Evolutionary conservation across 1,139 yeast species (phyloP), one percentile per base, ranked within the genome.

Genomic region (Meyerozyma smithsonii): DNA sequence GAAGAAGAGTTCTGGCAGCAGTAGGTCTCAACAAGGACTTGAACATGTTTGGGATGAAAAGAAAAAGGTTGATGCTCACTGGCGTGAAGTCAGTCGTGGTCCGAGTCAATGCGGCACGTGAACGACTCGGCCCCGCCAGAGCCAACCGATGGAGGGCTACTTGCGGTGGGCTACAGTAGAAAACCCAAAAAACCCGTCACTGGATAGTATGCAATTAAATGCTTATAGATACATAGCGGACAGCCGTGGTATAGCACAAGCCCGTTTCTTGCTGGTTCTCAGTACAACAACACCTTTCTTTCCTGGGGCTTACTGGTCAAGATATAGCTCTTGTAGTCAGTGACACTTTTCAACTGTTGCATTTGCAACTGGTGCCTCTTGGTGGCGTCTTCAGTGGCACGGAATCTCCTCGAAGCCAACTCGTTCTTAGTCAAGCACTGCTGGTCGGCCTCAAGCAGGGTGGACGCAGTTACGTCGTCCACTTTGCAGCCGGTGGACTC

Each of bases 11-110:
- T 38, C 37, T 44, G 14, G 36, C 18, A 21, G 41, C 38, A 18
- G 32, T 17, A 35, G 42, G 36, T 34, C 45, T 43, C 17, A 41
- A 36, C 16, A 38, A 23, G 21, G 47, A 30, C 36, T 42, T 45
- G 32, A 45, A 40, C 37, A 44, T 37, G 24, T 8, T 26, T 12
- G 20, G 5, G n/a, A 11, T 11, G 23, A 36, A 15, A 19, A 10
- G 20, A 36, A 28, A 23, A 12, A 21, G 11, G 15, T 33, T 19
- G 20, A 18, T 16, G 20, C 34, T 18, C 18, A n/a, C 12, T 30
- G 20, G 20, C 20, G 18, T 18, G 34, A 12, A 30, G 20, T 14
- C 18, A 18, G 34, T 30, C 34, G 34, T 16, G 17, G 30, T 10
- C 30, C 30, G 30, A 26, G 30, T 26, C 30, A n/a, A 20, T 8